A percentile compares a stretch with the other conserved stretches of the same genome.
These are phyloP conservation scores for Coemansia sp. DNA, from an alignment of 192 early-diverging fungal genomes.

Conservation along the genomic window DNA sequence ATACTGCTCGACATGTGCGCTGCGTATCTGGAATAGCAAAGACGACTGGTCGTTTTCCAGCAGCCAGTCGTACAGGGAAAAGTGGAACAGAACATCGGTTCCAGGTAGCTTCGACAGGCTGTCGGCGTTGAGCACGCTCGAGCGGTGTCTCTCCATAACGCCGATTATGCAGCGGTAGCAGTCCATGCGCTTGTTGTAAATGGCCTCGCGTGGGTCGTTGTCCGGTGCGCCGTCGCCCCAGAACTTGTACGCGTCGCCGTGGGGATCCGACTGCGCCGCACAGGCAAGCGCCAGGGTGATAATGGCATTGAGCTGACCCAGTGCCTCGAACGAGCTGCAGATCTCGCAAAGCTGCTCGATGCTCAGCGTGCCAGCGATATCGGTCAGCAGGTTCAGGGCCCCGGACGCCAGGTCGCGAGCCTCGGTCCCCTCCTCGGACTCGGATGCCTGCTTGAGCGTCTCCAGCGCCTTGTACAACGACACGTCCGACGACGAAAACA, in stretches of 20 bases:
- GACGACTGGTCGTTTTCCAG: conserved; percentile 48
- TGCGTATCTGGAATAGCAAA: conserved; percentile 53
- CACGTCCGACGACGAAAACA: conserved; percentile 65
- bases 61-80: conserved; percentile 65
- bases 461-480: conserved; percentile 65
- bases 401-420: conserved; percentile 33
- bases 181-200: conserved; percentile 40
- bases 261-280: conserved; percentile 58
- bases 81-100: conserved; percentile 64
- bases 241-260: conserved; percentile 56
- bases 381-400: conserved; percentile 51
- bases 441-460: conserved; percentile 52
- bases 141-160: conserved; percentile 28
- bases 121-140: conserved; percentile 4
- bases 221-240: conserved; percentile 58
- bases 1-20: conserved; percentile 52
- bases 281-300: conserved; percentile 57
- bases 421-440: conserved; percentile 52
- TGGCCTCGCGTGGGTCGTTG: conserved; percentile 43
- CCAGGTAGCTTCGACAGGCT: conserved; percentile 40
- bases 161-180: conserved; percentile 50
- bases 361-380: conserved; percentile 51
- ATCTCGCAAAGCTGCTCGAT: conserved; percentile 52
- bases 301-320: conserved; percentile 49
- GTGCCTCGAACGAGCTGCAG: conserved; percentile 50